These are phyloP conservation scores for Cenchrus fungigraminus DNA, from an alignment of 176 grass and related monocot genomes.

Conservation along the genomic window DNA sequence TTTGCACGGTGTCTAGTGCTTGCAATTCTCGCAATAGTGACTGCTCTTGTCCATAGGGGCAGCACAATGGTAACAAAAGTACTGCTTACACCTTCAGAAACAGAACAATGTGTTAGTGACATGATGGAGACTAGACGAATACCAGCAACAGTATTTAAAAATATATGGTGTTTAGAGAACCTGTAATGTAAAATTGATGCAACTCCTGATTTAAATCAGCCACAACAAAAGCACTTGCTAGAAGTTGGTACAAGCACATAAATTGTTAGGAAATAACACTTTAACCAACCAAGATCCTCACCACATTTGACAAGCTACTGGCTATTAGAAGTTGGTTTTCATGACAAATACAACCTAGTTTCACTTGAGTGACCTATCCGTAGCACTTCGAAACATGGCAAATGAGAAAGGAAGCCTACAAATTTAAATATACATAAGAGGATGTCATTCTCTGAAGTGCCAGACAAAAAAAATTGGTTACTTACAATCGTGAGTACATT, in stretches of 20 bases:
- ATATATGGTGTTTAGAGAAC: slow-evolving; percentile 17
- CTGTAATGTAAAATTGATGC: slow-evolving; percentile 10
- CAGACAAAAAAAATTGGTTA: background rate
- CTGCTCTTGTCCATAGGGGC: slow-evolving; percentile 49
- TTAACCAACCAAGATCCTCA: background rate
- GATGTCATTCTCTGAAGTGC: slow-evolving; percentile 24
- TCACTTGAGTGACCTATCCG: slow-evolving; percentile 5
- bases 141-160: slow-evolving; percentile 5
- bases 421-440: background rate
- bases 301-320: background rate
- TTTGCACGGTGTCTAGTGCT: slow-evolving; percentile 19
- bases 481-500: background rate
- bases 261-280: background rate
- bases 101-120: background rate
- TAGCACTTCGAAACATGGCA: background rate
- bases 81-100: slow-evolving; percentile 65
- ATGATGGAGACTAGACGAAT: slow-evolving; percentile 7
- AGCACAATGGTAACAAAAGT: slow-evolving; percentile 75
- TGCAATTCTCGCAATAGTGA: slow-evolving; percentile 59
- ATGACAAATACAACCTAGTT: background rate
- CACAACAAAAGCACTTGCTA: background rate
- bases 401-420: background rate
- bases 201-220: background rate
- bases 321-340: slow-evolving; percentile 3
- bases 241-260: background rate